Base-by-base conservation (phyloP, 768 basidiomycete genomes). In the Termitomyces eurrhizus region DNA sequence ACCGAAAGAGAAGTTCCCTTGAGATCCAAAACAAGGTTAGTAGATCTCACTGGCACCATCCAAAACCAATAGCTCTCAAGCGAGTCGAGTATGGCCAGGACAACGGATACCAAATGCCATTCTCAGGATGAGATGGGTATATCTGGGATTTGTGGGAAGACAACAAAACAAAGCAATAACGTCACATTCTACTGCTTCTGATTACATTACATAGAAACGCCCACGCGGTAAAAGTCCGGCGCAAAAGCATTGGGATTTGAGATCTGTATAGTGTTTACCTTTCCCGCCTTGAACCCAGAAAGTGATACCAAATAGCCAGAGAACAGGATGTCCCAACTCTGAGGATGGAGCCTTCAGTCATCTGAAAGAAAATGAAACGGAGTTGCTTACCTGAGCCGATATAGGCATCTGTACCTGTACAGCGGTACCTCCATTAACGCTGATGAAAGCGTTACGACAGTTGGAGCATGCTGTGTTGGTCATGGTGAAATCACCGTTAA, bases 301-400 rank as follows among this genome's bases (percentile, higher is more conserved):
- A 79, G 68, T 21, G 76, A 72, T 0, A 80, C 70, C 24, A 77
- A 67, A 63, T 76, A 81, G 16, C 79, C 80, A 0, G 70, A 67
- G 33, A 75, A 67, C 18, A 79, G 45, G 52, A 77, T 80, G 62
- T 81, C 77, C 79, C 80, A 81, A 67, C 71, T 79, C 80, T 82
- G 35, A 21, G 50, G 13, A 51, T 46, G 32, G 16, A 36, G 36
- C 26, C 41, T 42, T 24, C 13, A n/a, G 12, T 44, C 54, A 12
- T n/a, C 11, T 33, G 41, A n/a, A 39, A 45, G 39, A 52, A 44
- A 42, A 32, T 32, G 37, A 12, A 6, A 54, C 13, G 56, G 29
- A 24, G n/a, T 29, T 36, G 46, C 42, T 50, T 24, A 80, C 79
- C 76, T 82, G 78, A 11, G 70, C 79, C 32, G 80, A 80, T 57